A percentile compares a stretch with the other conserved stretches of the same genome.
These are phyloP conservation scores for Epicoccum nigrum DNA, from an alignment of 2,329 filamentous ascomycete species.

Conservation along the genomic window DNA sequence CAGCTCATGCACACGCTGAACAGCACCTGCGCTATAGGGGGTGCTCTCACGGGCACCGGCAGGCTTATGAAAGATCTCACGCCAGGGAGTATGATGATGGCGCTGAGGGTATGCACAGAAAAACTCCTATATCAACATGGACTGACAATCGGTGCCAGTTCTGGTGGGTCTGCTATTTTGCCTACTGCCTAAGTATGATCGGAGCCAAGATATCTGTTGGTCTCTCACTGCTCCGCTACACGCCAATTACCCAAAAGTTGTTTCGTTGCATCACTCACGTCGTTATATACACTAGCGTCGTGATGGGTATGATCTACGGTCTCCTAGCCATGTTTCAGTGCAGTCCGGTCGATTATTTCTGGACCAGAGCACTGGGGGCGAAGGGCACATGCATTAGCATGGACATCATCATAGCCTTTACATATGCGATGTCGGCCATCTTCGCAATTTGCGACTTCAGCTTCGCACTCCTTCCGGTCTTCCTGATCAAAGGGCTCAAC, in stretches of 20 bases:
- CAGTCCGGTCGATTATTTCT: constrained; percentile 55
- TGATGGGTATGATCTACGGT: constrained; percentile 54
- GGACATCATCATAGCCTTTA: constrained; percentile 57
- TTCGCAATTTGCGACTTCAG: constrained; percentile 21
- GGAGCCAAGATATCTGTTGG: constrained; percentile 54
- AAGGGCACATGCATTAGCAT: constrained; percentile 50
- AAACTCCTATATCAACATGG: no score
- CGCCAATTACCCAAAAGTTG: constrained; percentile 40
- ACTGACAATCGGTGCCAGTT: constrained; percentile 1
- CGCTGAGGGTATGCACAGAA: not conserved
- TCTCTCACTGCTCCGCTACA: constrained; percentile 57
- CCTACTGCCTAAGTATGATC: constrained; percentile 17
- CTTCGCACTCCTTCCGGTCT: constrained; percentile 37
- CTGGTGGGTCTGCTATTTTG: constrained; percentile 21
- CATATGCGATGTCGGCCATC: constrained; percentile 42
- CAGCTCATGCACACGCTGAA: constrained; percentile 15
- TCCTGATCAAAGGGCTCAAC: constrained; percentile 59
- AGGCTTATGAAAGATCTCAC: constrained; percentile 1
- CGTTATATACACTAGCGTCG: constrained; percentile 49
- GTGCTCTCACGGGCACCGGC: constrained; percentile 4
- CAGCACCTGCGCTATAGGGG: not conserved
- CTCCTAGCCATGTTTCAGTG: constrained; percentile 59
- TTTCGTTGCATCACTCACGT: constrained; percentile 51
- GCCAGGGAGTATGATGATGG: constrained; percentile 11
- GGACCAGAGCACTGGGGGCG: constrained; percentile 36